phyloP scores from a whole-genome alignment of 805 yeast genomes.

The Sugiyamaella floridensis region DNA sequence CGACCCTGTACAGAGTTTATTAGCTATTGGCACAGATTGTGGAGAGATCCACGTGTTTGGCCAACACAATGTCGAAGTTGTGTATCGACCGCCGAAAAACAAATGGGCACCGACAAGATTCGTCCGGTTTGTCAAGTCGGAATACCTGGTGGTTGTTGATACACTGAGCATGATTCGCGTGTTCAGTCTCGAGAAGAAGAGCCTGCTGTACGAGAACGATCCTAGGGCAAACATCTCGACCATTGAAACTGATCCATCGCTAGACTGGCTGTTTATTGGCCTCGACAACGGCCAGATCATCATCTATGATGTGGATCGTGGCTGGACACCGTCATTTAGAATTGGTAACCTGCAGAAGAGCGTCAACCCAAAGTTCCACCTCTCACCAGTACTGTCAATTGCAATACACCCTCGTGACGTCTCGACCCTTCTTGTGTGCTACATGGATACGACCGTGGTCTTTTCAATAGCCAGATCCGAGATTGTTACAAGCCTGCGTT shows the following conservation, averaged over 20 bases:
- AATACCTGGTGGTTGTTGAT: constrained; percentile 71
- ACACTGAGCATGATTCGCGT: constrained; percentile 54
- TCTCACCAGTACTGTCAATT: constrained; percentile 60
- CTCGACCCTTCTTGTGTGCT: constrained; percentile 68
- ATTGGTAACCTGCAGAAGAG: constrained; percentile 65
- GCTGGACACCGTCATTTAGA: constrained; percentile 54
- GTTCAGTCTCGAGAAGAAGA: constrained; percentile 59
- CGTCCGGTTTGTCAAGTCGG: constrained; percentile 68
- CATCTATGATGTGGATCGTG: constrained; percentile 77
- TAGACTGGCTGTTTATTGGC: constrained; percentile 84
- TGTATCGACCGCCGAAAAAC: constrained; percentile 25
- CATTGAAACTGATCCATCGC: constrained; percentile 71
- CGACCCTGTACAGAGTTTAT: constrained; percentile 82
- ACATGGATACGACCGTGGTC: constrained; percentile 58
- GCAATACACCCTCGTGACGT: constrained; percentile 87
- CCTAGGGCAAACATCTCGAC: constrained; percentile 64
- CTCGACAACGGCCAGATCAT: constrained; percentile 64
- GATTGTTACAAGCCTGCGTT: constrained; percentile 49
- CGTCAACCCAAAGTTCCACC: constrained; percentile 49
- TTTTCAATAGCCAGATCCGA: constrained; percentile 60
- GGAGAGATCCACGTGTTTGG: constrained; percentile 79
- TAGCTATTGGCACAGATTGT: constrained; percentile 69
- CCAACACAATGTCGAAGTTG: constrained; percentile 69
- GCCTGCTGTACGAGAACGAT: constrained; percentile 51
- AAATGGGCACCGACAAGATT: constrained; percentile 35